Base-by-base conservation (phyloP, 345 rosid genomes). In the Brassica juncea region DNA sequence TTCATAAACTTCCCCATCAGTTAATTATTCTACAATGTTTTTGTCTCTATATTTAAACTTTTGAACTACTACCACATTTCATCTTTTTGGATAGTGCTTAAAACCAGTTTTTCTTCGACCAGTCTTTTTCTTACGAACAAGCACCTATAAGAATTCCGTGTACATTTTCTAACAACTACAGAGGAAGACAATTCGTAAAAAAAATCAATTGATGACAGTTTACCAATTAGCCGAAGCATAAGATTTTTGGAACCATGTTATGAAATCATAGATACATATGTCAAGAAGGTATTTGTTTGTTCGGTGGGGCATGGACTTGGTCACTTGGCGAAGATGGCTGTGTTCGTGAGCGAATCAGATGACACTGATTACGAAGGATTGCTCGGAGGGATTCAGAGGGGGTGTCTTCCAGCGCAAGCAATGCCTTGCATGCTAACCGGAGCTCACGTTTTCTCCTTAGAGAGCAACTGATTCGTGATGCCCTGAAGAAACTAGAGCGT, bases 301-400 rank as follows among this genome's bases (percentile, higher is more conserved):
- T 31, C 92, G 98, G n/a, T 93, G 97, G 97, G 98, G 99, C 0
- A 76, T 90, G 14, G 97, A 93, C 61, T 74, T 92, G 84, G 82
- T 90, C 95, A 93, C 61, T 74, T 92, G 84, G 82, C 91, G 31
- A 92, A 88, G 60, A 82, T 93, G 89, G 95, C 85, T 15, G 97
- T 39, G 55, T 90, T 96, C 61, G 97, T 86, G 1, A 98, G 98
- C 3, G 97, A 96, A 73, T 82, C 85, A 55, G 98, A 97, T 5
- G 99, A 96, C 81, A 93, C 97, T 0, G 99, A 96, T 80, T 96
- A 96, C 54, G 97, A 96, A 84, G 94, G 90, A 39, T 77, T 95
- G 82, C 92, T 95, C 0, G 94, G 97, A 11, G 99, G 99, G 44
- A 27, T 90, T 74, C 99, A 91, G 83, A 84, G 65, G 97, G 99